phyloP scores from a whole-genome alignment of 371 early-diverging fungal genomes.

The Mucor lusitanicus region DNA sequence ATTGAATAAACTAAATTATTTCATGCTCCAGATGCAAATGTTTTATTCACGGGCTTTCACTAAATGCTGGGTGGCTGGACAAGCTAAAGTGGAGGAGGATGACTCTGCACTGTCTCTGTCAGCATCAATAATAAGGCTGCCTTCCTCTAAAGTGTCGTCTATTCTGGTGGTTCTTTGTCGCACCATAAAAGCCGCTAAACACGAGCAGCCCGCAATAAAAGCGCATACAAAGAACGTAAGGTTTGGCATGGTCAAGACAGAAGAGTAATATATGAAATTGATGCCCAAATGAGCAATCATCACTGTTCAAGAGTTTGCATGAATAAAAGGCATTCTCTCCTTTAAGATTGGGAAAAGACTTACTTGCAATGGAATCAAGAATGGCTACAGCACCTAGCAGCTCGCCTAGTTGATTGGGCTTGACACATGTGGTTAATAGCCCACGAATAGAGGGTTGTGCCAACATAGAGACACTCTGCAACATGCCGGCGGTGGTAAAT shows the following conservation, averaged over 20 bases:
- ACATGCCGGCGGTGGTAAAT: slow-evolving; percentile 28
- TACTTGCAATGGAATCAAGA: slow-evolving; percentile 51
- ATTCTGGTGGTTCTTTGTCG: background rate
- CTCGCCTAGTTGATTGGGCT: slow-evolving; percentile 52
- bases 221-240: slow-evolving; percentile 46
- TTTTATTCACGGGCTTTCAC: background rate
- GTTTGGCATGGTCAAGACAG: slow-evolving; percentile 47
- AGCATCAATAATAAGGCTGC: background rate
- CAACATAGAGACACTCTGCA: slow-evolving; percentile 38
- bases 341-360: slow-evolving; percentile 2
- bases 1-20: background rate
- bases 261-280: slow-evolving; percentile 48
- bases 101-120: background rate
- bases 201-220: background rate
- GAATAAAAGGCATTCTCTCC: background rate
- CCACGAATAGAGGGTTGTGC: slow-evolving; percentile 43
- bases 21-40: background rate
- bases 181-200: background rate
- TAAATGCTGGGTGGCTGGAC: background rate
- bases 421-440: slow-evolving; percentile 43
- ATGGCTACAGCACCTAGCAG: slow-evolving; percentile 51
- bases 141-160: background rate
- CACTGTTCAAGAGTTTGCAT: slow-evolving; percentile 17
- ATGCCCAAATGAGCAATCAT: slow-evolving; percentile 34
- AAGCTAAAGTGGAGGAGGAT: background rate